Base-by-base conservation (phyloP, 306 rosid species). In the Prunus mume region DNA sequence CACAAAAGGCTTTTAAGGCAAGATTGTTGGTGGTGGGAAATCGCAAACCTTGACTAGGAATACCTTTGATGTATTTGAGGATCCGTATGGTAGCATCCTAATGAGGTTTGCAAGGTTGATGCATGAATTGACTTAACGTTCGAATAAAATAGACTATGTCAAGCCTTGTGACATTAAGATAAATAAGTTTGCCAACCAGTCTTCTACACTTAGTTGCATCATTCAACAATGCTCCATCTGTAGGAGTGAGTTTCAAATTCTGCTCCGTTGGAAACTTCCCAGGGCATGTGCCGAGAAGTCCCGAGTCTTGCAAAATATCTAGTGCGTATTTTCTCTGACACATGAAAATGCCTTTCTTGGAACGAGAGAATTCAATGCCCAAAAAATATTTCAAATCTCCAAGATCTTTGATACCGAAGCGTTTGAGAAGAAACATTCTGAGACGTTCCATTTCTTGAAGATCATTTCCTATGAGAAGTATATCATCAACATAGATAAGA, bases 201-300 rank as follows among this genome's bases (percentile, higher is more conserved):
- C 45, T 73, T 60, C 68, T 8, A 6, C 58, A 73, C 30, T 17
- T 34, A 14, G 43, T 76, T 22, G 74, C 68, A 17, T 67, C 74
- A 47, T 76, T 67, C 0, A 76, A 30, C 3, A 76, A 55, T 66
- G 28, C 80, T 67, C 68, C n/a, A 67, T 67, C 28, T 22, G 57
- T 55, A 9, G 54, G 28, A 18, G 73, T 76, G 22, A 57, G 57
- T 22, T 61, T 73, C 14, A 58, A 24, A 56, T 73, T 58, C 17
- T 73, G 45, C 7, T 73, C 27, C 68, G 43, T 73, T 15, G 22
- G 68, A 43, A 73, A 38, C 6, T 17, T 22, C 5, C 58, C 13
- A 14, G 43, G 52, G 2, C 25, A 2, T 6, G 68, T 27, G 6
- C 57, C 19, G 0, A 38, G 15, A 57, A 38, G 34, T 22, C 17